Evolutionary conservation across 345 rosid genomes (phyloP), one percentile per base, ranked within the genome.

Genomic region (Atalantia buxifolia): DNA sequence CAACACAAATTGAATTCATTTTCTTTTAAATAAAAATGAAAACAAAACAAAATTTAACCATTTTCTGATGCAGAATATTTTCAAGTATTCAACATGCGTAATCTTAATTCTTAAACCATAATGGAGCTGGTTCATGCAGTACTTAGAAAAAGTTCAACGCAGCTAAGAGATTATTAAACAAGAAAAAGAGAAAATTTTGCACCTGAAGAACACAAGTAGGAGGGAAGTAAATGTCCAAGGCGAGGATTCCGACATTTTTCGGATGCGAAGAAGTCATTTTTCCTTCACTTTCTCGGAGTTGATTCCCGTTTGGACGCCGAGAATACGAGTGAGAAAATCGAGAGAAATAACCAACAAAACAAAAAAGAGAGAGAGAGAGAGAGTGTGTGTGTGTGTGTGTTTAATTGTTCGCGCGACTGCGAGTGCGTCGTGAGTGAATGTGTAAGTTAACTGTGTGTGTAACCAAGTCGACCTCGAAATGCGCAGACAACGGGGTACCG

Each of bases 161-260:
- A 12, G 65, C 13, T 30, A 30, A 75, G 13, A 38, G 28, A 33
- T 48, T 55, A 22, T 22, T 50, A 3, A 71, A 56, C 18, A 10
- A 28, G 63, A 13, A 18, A 56, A 73, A 2, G 6, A 31, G 14
- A 33, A n/a, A 66, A 1, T 0, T 2, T 10, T 76, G 35, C 66
- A 55, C 79, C 79, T 68, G 67, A 24, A 13, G 6, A 36, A 77
- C 56, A 4, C 40, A 68, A 16, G 67, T 36, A 55, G 79, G 66
- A 36, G 57, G 79, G 57, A 77, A 36, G 67, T 68, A 77, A 21
- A 77, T 69, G 21, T 62, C 76, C 10, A 62, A 45, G 22, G 71
- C 80, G 55, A 62, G 80, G 63, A 78, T 71, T 24, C 76, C 71
- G 2, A 63, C 76, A 35, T 63, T 63, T 48, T 62, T 31, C 30